Evolutionary conservation across 148 eudicot species (phyloP).

Genomic region (Gaultheria prostrata): DNA sequence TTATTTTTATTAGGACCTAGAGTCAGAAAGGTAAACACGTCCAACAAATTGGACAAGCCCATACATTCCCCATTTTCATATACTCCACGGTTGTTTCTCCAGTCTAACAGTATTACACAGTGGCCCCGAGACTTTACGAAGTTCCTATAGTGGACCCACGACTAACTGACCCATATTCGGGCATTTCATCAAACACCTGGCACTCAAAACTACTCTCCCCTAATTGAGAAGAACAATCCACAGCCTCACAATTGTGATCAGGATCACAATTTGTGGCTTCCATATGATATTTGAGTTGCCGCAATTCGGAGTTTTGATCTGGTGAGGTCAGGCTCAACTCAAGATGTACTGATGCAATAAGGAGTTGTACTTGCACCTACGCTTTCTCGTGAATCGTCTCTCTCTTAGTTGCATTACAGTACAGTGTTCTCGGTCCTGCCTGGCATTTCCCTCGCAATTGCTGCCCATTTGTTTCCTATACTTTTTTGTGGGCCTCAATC

Average conservation of each 20-base stretch:
- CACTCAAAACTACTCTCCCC: not conserved
- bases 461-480: conserved; percentile 34
- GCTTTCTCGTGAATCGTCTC: conserved; percentile 25
- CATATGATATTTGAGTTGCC: not conserved
- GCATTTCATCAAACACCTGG: not conserved
- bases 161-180: too few species aligned
- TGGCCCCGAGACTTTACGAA: too few species aligned
- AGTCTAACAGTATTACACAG: too few species aligned
- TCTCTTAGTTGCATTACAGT: conserved; percentile 37
- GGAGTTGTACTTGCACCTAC: not conserved
- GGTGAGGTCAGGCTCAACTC: conserved; percentile 23
- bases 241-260: not conserved
- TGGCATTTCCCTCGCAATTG: conserved; percentile 14
- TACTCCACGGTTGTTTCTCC: too few species aligned
- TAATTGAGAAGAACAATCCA: too few species aligned
- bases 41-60: too few species aligned
- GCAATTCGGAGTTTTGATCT: too few species aligned
- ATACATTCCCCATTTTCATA: too few species aligned
- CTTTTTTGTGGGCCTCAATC: conserved; percentile 20
- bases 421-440: conserved; percentile 38
- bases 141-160: too few species aligned
- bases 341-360: conserved; percentile 28
- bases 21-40: too few species aligned
- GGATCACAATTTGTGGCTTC: not conserved
- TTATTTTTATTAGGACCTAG: too few species aligned